Percentiles rank a stretch among this genome's conserved stretches.
Conservation (phyloP, 768 basidiomycete species). For the Daedaleopsis sinensis region DNA sequence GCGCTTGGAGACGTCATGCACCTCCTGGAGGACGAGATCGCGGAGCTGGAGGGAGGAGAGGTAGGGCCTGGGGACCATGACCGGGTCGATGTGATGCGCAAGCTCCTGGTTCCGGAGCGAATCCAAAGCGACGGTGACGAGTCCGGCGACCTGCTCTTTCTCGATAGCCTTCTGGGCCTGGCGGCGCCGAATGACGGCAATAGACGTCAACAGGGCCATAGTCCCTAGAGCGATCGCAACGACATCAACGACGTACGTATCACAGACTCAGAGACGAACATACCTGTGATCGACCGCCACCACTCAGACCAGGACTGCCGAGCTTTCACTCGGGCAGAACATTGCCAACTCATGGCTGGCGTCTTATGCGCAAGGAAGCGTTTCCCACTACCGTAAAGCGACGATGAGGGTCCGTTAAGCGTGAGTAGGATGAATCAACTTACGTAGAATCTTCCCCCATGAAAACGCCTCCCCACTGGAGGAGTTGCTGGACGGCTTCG, state of each 20-base stretch:
- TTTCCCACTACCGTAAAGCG: conserved; percentile 50
- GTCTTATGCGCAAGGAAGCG: conserved; percentile 79
- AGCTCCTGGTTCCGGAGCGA: conserved; percentile 82
- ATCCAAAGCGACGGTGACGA: conserved; percentile 81
- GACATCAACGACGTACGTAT: conserved; percentile 3
- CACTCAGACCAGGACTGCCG: conserved; percentile 72
- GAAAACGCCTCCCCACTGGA: conserved; percentile 73
- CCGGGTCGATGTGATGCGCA: conserved; percentile 80
- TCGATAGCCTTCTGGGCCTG: conserved; percentile 59
- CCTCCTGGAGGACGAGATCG: conserved; percentile 81
- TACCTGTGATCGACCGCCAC: conserved; percentile 66
- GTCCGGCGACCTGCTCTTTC: conserved; percentile 63
- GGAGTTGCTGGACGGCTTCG: conserved; percentile 77
- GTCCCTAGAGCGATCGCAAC: conserved; percentile 22
- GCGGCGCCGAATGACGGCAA: conserved; percentile 37
- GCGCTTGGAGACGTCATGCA: conserved; percentile 70
- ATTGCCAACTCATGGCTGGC: conserved; percentile 66
- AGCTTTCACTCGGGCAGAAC: conserved; percentile 64
- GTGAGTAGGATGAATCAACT: conserved; percentile 34
- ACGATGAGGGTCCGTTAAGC: no score
- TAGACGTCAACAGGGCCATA: conserved; percentile 21
- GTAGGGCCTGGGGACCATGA: conserved; percentile 72
- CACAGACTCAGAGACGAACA: conserved; percentile 23
- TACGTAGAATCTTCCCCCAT: conserved; percentile 67
- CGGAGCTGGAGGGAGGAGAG: conserved; percentile 86